Conservation (phyloP, 2,329 filamentous ascomycete genomes). For the Fusarium albidum region DNA sequence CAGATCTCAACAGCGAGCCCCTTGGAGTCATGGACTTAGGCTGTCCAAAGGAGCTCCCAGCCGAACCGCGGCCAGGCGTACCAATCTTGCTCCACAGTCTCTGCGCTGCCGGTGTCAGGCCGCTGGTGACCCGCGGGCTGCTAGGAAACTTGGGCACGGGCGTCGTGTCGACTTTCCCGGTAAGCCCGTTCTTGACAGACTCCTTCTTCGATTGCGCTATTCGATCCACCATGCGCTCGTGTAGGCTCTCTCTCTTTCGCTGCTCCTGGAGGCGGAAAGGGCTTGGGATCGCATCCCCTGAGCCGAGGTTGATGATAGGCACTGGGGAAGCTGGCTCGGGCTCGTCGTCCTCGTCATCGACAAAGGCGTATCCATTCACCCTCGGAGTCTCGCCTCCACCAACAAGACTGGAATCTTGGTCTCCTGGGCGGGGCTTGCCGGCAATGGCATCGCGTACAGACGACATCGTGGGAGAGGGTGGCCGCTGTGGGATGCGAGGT, state of each 20-base stretch:
- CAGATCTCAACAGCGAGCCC: constrained; percentile 50
- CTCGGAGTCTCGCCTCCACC: constrained; percentile 78
- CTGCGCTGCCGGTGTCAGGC: constrained; percentile 78
- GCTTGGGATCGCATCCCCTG: constrained; percentile 72
- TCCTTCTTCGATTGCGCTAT: constrained; percentile 76
- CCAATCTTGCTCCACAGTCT: constrained; percentile 70
- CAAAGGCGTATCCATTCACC: constrained; percentile 93
- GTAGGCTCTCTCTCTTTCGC: constrained; percentile 79
- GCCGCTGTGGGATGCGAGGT: constrained; percentile 53
- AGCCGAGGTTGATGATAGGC: constrained; percentile 64
- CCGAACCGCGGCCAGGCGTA: constrained; percentile 49
- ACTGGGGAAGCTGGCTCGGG: constrained; percentile 34
- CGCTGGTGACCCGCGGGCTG: constrained; percentile 64
- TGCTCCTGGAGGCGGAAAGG: constrained; percentile 83
- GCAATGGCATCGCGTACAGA: constrained; percentile 86
- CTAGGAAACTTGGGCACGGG: constrained; percentile 77
- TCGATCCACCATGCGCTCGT: constrained; percentile 86
- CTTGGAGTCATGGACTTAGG: constrained; percentile 49
- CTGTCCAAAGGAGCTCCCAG: constrained; percentile 46
- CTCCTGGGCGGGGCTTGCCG: constrained; percentile 69
- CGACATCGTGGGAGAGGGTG: constrained; percentile 83
- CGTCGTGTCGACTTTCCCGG: constrained; percentile 64
- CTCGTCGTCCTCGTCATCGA: constrained; percentile 77
- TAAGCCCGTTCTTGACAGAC: constrained; percentile 65
- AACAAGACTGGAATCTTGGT: constrained; percentile 65